Evolutionary conservation across 345 rosid species (phyloP).

Genomic region (Lenwebbia sp.): DNA sequence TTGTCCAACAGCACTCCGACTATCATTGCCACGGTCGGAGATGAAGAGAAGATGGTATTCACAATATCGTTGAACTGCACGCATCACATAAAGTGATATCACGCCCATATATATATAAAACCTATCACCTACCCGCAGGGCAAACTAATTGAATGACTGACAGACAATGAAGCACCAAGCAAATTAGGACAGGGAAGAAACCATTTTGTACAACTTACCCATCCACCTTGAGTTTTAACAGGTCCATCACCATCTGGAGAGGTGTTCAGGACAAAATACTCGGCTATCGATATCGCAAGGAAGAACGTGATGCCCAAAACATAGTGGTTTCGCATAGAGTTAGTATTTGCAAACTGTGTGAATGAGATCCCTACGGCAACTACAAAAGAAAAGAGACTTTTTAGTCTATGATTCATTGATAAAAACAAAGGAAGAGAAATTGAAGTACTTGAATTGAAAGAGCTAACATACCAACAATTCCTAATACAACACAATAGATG

Average conservation of each 20-base stretch:
- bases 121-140: neutral
- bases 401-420: neutral
- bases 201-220: conserved; percentile 48
- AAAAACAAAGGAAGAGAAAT: neutral
- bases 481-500: conserved; percentile 77
- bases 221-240: conserved; percentile 61
- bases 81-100: neutral
- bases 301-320: conserved; percentile 75
- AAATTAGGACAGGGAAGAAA: neutral
- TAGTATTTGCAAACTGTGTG: conserved; percentile 70
- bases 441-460: neutral
- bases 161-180: neutral
- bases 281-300: conserved; percentile 78
- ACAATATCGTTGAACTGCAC: conserved; percentile 80
- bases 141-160: neutral
- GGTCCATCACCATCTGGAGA: conserved; percentile 60
- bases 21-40: conserved; percentile 66
- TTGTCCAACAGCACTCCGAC: conserved; percentile 65
- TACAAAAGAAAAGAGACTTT: conserved; percentile 8
- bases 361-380: conserved; percentile 85
- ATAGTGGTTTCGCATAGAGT: conserved; percentile 86
- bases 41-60: conserved; percentile 82
- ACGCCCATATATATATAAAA: neutral
- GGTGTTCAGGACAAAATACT: conserved; percentile 52
- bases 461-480: conserved; percentile 71